Percentiles rank a stretch among this genome's conserved stretches.
Conservation (phyloP, 306 rosid genomes). For the Pterocarpus macrocarpus region DNA sequence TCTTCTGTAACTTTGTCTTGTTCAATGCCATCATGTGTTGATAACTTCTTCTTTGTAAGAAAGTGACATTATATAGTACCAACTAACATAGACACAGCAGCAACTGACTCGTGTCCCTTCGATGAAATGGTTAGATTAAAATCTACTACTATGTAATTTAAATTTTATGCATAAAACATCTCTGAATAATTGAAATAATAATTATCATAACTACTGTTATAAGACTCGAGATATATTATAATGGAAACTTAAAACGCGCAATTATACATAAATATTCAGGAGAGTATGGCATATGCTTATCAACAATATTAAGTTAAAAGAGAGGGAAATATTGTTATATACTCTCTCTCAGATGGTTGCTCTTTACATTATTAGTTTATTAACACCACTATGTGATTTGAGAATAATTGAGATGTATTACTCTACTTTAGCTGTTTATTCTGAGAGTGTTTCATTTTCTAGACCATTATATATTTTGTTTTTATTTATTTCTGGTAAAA, state of each 20-base stretch:
- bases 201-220: not conserved
- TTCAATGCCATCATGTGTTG: slow-evolving; percentile 26
- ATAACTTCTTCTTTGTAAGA: slow-evolving; percentile 23
- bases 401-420: not conserved
- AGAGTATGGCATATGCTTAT: too few relatives aligned
- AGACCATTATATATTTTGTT: too few relatives aligned
- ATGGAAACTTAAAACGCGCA: not conserved
- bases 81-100: not conserved
- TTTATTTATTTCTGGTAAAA: too few relatives aligned
- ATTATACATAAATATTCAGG: not conserved
- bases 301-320: too few relatives aligned
- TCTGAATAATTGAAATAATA: not conserved
- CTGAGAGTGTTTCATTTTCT: too few relatives aligned
- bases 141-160: not conserved
- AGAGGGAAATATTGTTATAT: too few relatives aligned
- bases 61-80: not conserved
- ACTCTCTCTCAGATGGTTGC: too few relatives aligned
- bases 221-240: not conserved
- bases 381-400: not conserved
- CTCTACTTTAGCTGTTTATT: not conserved
- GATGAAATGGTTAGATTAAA: not conserved
- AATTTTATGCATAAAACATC: not conserved
- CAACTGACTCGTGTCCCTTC: slow-evolving; percentile 20
- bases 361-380: too few relatives aligned
- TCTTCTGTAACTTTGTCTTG: slow-evolving; percentile 10